A percentile compares a stretch with the other conserved stretches of the same genome.
phyloP scores from a whole-genome alignment of 495 filamentous ascomycete species.

The Parachaetomium inaequale region DNA sequence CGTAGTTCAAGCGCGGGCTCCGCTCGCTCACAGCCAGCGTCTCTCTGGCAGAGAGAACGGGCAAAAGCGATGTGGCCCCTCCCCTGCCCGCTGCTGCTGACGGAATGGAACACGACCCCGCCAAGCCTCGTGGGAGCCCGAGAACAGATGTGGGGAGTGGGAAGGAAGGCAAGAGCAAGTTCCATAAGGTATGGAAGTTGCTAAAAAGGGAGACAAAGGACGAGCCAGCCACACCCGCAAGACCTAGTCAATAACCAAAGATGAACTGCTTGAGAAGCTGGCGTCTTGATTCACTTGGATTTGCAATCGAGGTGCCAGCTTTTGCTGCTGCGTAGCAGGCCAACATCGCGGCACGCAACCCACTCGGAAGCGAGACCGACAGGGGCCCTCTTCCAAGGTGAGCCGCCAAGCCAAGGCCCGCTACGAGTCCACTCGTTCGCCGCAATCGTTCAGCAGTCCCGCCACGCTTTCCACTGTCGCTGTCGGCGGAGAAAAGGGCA shows the following conservation, averaged over 20 bases:
- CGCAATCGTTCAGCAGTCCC: background rate
- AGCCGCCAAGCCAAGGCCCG: background rate
- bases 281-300: too few species aligned
- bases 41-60: background rate
- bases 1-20: background rate
- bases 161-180: background rate
- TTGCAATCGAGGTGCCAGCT: too few species aligned
- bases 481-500: background rate
- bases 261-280: background rate
- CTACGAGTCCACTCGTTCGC: background rate
- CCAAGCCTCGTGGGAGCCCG: constrained; percentile 1
- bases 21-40: background rate
- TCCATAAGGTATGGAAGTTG: background rate
- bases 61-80: background rate
- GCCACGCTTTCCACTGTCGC: too few species aligned
- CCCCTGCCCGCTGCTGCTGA: background rate
- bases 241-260: background rate
- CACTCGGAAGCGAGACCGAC: constrained; percentile 1
- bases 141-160: background rate
- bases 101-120: background rate
- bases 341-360: background rate
- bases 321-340: background rate
- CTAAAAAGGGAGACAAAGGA: background rate
- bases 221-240: background rate
- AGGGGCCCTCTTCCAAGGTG: background rate